Evolutionary conservation across 2,329 filamentous ascomycete species (phyloP).

Genomic region (Exophiala sp.): DNA sequence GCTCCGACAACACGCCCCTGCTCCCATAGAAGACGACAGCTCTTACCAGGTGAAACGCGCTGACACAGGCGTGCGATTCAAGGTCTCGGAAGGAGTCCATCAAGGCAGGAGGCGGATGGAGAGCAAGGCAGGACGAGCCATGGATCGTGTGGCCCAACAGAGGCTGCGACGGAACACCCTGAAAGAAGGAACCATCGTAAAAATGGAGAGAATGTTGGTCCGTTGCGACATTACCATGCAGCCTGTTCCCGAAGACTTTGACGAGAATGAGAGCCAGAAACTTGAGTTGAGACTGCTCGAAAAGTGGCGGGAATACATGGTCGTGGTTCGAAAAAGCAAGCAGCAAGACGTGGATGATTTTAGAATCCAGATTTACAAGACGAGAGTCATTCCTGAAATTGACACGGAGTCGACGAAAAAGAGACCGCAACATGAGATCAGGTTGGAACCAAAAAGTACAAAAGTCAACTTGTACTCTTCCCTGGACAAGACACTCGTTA

Average conservation of each 20-base stretch:
- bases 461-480: slow-evolving; percentile 63
- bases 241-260: slow-evolving; percentile 58
- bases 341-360: slow-evolving; percentile 53
- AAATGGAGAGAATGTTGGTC: slow-evolving; percentile 67
- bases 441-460: slow-evolving; percentile 51
- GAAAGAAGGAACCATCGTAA: slow-evolving; percentile 60
- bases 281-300: slow-evolving; percentile 57
- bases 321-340: slow-evolving; percentile 58
- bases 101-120: slow-evolving; percentile 41
- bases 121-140: slow-evolving; percentile 37
- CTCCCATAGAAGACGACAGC: slow-evolving; percentile 17
- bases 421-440: slow-evolving; percentile 56
- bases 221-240: slow-evolving; percentile 55
- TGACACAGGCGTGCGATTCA: slow-evolving; percentile 37
- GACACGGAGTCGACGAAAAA: slow-evolving; percentile 53
- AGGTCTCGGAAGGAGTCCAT: slow-evolving; percentile 42
- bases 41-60: slow-evolving; percentile 13
- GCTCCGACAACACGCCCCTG: slow-evolving; percentile 23
- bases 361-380: slow-evolving; percentile 59
- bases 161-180: slow-evolving; percentile 38
- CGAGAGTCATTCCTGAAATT: slow-evolving; percentile 60
- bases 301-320: slow-evolving; percentile 63
- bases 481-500: slow-evolving; percentile 63
- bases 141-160: slow-evolving; percentile 35
- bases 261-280: slow-evolving; percentile 60